These are phyloP conservation scores for Erysimum pusillum DNA, from an alignment of 441 rosid species.

Conservation along the genomic window DNA sequence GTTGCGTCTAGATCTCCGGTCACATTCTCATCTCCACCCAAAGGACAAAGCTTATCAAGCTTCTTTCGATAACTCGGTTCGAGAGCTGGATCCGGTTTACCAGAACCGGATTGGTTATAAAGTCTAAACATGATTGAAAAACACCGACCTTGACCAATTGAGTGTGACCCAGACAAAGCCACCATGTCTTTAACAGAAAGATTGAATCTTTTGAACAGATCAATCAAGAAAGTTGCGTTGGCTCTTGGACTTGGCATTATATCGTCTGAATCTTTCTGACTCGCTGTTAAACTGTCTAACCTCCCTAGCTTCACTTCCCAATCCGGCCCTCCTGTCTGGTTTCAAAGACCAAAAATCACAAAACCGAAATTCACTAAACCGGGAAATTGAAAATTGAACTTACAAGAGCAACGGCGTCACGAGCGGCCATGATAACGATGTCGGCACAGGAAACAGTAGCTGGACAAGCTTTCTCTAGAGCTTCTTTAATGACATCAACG, in stretches of 20 bases:
- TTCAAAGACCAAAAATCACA: not conserved
- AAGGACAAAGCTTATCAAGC: conserved; percentile 75
- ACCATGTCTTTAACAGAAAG: conserved; percentile 83
- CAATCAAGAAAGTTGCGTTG: conserved; percentile 68
- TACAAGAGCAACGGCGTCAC: conserved; percentile 94
- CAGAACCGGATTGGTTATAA: conserved; percentile 86
- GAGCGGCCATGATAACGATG: conserved; percentile 85
- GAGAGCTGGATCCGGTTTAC: conserved; percentile 66
- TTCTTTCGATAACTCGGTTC: conserved; percentile 60
- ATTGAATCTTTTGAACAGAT: conserved; percentile 65
- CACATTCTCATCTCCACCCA: conserved; percentile 70
- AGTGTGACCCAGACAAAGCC: conserved; percentile 95
- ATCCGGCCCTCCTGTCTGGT: conserved; percentile 87
- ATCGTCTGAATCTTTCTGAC: conserved; percentile 72
- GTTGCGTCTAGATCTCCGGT: conserved; percentile 83
- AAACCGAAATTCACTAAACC: conserved; percentile 19
- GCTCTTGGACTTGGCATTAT: conserved; percentile 97
- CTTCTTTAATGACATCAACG: conserved; percentile 75
- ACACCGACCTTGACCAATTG: conserved; percentile 87
- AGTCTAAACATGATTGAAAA: conserved; percentile 87
- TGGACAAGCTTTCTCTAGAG: conserved; percentile 81
- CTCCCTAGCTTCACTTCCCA: conserved; percentile 95
- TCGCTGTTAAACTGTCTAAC: conserved; percentile 81
- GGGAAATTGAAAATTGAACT: not conserved
- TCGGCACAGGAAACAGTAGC: conserved; percentile 91